A percentile compares a stretch with the other conserved stretches of the same genome.
These are phyloP conservation scores for Sonneratia alba DNA, from an alignment of 345 rosid genomes.

Conservation along the genomic window DNA sequence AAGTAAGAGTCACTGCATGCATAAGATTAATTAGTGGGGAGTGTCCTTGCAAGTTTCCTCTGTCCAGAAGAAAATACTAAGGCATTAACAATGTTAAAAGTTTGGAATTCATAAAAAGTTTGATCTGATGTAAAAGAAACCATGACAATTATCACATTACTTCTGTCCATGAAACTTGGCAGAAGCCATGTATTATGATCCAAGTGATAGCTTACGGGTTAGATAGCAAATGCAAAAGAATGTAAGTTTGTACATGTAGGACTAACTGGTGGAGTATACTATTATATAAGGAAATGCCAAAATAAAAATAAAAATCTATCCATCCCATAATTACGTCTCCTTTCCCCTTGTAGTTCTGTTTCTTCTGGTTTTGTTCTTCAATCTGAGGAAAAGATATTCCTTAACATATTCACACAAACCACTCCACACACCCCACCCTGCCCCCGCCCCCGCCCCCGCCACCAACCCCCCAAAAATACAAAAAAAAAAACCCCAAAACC, in stretches of 20 bases:
- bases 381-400: neutral
- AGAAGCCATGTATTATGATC: neutral
- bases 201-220: neutral
- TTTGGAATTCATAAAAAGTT: neutral
- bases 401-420: no score
- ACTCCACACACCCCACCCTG: no score
- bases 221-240: neutral
- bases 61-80: neutral
- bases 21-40: neutral
- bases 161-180: neutral
- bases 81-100: neutral
- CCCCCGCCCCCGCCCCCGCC: no score
- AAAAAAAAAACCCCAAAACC: no score
- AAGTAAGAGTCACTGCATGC: neutral
- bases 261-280: neutral
- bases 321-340: neutral
- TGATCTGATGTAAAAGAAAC: neutral
- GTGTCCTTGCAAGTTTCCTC: neutral
- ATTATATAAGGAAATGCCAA: neutral
- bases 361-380: neutral
- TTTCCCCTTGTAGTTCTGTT: no score
- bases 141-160: neutral
- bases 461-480: no score
- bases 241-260: neutral
- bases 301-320: neutral